Evolutionary conservation across 306 rosid genomes (phyloP).

Genomic region (Prunus mira): DNA sequence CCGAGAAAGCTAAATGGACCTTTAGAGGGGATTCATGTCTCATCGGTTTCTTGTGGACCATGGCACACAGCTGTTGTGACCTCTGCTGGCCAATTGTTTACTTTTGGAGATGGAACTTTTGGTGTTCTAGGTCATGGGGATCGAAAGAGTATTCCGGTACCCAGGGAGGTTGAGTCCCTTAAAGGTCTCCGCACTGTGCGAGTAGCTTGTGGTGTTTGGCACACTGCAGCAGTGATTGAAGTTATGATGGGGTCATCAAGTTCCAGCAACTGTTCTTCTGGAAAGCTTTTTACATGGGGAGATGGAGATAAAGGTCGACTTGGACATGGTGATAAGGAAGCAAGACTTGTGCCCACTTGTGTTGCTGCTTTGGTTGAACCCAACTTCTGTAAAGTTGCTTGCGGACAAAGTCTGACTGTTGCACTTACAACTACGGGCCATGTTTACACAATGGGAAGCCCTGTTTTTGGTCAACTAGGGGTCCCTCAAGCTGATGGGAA

Average conservation of each 20-base stretch:
- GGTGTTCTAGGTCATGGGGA: slow-evolving; percentile 98
- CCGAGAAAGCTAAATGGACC: slow-evolving; percentile 87
- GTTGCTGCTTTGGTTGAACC: slow-evolving; percentile 82
- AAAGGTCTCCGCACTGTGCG: slow-evolving; percentile 92
- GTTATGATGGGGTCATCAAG: slow-evolving; percentile 84
- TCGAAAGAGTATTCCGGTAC: slow-evolving; percentile 63
- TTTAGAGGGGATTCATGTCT: slow-evolving; percentile 91
- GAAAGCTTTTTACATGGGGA: slow-evolving; percentile 98
- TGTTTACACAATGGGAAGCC: slow-evolving; percentile 91
- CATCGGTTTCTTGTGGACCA: slow-evolving; percentile 92
- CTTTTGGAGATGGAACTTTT: slow-evolving; percentile 98
- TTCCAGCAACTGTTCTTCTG: slow-evolving; percentile 80
- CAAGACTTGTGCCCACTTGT: slow-evolving; percentile 90
- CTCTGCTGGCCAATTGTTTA: slow-evolving; percentile 87
- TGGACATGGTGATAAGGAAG: slow-evolving; percentile 93
- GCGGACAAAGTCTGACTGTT: slow-evolving; percentile 90
- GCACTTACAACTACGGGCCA: slow-evolving; percentile 85
- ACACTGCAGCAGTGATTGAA: slow-evolving; percentile 97
- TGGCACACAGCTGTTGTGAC: slow-evolving; percentile 99
- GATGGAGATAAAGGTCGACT: slow-evolving; percentile 99
- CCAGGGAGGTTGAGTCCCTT: slow-evolving; percentile 95
- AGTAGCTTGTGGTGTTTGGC: slow-evolving; percentile 99
- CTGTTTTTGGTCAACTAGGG: slow-evolving; percentile 92
- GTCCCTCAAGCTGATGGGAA: slow-evolving; percentile 79
- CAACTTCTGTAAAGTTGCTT: slow-evolving; percentile 85